Evolutionary conservation across 148 eudicot genomes (phyloP).

Genomic region (Hydrangea macrophylla): DNA sequence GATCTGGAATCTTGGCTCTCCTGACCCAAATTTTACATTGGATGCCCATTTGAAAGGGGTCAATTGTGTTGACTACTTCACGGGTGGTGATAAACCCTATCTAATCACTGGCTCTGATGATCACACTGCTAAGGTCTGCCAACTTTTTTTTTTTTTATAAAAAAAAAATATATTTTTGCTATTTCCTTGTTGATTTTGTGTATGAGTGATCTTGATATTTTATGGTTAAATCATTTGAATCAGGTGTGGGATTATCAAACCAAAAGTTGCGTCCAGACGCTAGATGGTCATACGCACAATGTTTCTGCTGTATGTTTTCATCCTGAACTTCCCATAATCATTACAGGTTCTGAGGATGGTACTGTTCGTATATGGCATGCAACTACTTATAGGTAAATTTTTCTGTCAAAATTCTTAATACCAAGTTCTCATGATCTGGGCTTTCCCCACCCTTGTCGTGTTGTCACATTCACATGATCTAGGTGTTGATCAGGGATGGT

Average conservation of each 20-base stretch:
- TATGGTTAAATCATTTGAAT: background rate
- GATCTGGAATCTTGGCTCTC: conserved; percentile 83
- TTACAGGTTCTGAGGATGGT: conserved; percentile 70
- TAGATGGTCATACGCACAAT: conserved; percentile 76
- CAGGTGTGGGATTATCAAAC: conserved; percentile 76
- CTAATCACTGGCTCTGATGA: conserved; percentile 83
- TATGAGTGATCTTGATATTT: background rate
- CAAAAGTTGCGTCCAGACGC: conserved; percentile 57
- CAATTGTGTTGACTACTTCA: conserved; percentile 73
- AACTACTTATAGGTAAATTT: conserved; percentile 50
- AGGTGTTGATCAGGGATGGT: background rate
- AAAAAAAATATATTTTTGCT: too few species aligned
- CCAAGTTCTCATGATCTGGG: background rate
- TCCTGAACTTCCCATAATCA: conserved; percentile 54
- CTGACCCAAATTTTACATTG: conserved; percentile 64
- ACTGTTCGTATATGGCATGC: conserved; percentile 66
- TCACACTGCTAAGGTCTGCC: conserved; percentile 62
- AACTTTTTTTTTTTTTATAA: background rate
- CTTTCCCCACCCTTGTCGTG: background rate
- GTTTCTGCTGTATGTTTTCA: conserved; percentile 60
- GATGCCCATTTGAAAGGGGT: conserved; percentile 83
- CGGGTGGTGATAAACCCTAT: conserved; percentile 66
- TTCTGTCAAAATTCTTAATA: background rate
- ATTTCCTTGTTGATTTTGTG: background rate
- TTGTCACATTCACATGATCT: background rate